Evolutionary conservation across 306 rosid genomes (phyloP).

Genomic region (Vigna nakashimae): DNA sequence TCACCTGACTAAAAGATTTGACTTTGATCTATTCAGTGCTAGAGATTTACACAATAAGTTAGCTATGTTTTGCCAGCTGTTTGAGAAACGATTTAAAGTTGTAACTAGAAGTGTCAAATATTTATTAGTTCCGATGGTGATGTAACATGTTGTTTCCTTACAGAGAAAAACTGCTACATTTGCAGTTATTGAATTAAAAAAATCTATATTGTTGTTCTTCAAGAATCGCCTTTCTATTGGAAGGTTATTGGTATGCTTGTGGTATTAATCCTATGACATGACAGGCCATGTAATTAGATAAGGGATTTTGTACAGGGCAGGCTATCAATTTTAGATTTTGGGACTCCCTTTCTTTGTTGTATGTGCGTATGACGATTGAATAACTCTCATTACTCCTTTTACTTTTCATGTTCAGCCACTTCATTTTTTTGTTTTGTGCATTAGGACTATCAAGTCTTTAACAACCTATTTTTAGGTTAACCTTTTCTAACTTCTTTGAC

Average conservation of each 20-base stretch:
- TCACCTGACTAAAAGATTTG: neutral
- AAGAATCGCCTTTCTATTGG: slow-evolving; percentile 10
- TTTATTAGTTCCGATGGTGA: neutral
- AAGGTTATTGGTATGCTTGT: slow-evolving; percentile 7
- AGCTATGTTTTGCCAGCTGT: neutral
- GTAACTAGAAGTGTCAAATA: neutral
- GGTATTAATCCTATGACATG: slow-evolving; percentile 7
- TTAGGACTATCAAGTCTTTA: slow-evolving; percentile 8
- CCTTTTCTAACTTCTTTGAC: slow-evolving; percentile 32
- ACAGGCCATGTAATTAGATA: slow-evolving; percentile 19
- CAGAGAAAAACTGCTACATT: slow-evolving; percentile 5
- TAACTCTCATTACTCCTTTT: slow-evolving; percentile 8
- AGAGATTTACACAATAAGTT: neutral
- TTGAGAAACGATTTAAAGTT: slow-evolving; percentile 6
- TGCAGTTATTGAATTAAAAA: slow-evolving; percentile 27
- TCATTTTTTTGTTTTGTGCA: slow-evolving; percentile 7
- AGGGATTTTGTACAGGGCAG: slow-evolving; percentile 25
- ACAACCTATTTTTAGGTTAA: neutral
- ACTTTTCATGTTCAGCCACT: slow-evolving; percentile 3
- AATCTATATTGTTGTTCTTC: slow-evolving; percentile 18
- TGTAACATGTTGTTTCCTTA: slow-evolving; percentile 1
- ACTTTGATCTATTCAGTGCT: neutral
- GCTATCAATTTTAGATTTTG: slow-evolving; percentile 2
- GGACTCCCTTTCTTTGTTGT: neutral
- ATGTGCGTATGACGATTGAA: slow-evolving; percentile 28